Evolutionary conservation across 192 early-diverging fungal species (phyloP).

Genomic region (Gaertneriomyces sp.): DNA sequence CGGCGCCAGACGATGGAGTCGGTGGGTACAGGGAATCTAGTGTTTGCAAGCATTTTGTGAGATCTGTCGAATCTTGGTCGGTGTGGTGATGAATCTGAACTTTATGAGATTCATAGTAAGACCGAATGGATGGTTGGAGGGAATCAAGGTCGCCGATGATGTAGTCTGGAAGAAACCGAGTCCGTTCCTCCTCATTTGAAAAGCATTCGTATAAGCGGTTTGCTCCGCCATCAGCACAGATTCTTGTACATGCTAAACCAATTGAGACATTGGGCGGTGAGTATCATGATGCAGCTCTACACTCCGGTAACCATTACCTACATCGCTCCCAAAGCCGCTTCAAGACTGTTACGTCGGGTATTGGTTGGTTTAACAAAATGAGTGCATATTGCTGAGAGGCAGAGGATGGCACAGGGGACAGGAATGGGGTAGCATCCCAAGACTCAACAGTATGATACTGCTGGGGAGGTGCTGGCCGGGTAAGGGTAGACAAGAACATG

Average conservation of each 20-base stretch:
- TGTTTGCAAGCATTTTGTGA: slow-evolving; percentile 78
- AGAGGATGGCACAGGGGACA: background rate
- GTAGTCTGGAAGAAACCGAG: slow-evolving; percentile 65
- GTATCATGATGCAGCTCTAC: background rate
- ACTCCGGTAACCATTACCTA: background rate
- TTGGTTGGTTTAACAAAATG: slow-evolving; percentile 74
- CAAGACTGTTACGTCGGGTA: slow-evolving; percentile 29
- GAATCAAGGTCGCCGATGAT: slow-evolving; percentile 90
- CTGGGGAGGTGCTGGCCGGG: no score
- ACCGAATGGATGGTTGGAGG: slow-evolving; percentile 50
- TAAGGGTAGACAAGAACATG: no score
- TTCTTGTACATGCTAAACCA: slow-evolving; percentile 45
- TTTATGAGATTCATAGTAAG: slow-evolving; percentile 51
- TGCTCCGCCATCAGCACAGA: slow-evolving; percentile 89
- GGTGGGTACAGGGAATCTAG: slow-evolving; percentile 21
- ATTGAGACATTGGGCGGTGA: background rate
- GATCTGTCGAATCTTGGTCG: slow-evolving; percentile 73
- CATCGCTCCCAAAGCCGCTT: slow-evolving; percentile 26
- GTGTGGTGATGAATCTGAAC: slow-evolving; percentile 32
- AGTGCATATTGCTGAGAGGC: slow-evolving; percentile 35
- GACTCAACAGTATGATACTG: background rate
- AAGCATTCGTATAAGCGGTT: slow-evolving; percentile 78
- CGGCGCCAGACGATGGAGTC: background rate
- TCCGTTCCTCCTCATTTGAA: slow-evolving; percentile 39
- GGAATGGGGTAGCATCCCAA: slow-evolving; percentile 5